Conservation (phyloP, 176 grass and related monocot genomes). For the Phoenix dactylifera region DNA sequence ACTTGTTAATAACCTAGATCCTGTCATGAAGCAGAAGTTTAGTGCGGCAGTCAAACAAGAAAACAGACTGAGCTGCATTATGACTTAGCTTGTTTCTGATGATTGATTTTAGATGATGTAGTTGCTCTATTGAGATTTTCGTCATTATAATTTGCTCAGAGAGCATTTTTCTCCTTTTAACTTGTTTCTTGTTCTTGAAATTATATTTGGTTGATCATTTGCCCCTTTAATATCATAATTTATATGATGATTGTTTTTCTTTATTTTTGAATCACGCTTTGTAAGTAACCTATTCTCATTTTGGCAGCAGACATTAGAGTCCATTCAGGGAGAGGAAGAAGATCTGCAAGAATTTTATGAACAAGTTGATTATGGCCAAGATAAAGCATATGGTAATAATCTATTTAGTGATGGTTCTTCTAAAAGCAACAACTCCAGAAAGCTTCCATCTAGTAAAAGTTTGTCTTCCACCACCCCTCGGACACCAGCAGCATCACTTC, state of each 20-base stretch:
- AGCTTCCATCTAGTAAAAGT: constrained; percentile 51
- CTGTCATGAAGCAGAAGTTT: too few relatives aligned
- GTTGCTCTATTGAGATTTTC: too few relatives aligned
- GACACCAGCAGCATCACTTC: constrained; percentile 33
- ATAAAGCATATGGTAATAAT: constrained; percentile 37
- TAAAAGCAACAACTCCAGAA: constrained; percentile 65
- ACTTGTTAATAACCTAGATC: too few relatives aligned
- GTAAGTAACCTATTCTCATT: constrained; percentile 20
- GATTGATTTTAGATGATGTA: too few relatives aligned
- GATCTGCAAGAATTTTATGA: constrained; percentile 27
- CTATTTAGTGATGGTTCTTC: constrained; percentile 73
- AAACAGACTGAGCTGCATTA: too few relatives aligned
- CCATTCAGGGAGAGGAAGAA: constrained; percentile 54
- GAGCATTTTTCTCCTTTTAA: too few relatives aligned
- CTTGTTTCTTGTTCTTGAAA: too few relatives aligned
- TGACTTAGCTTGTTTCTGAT: too few relatives aligned
- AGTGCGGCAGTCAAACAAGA: too few relatives aligned
- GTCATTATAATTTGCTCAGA: too few relatives aligned
- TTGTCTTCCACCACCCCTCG: constrained; percentile 42
- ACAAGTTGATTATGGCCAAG: constrained; percentile 19
- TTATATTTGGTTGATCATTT: too few relatives aligned
- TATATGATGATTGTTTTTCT: constrained; percentile 12
- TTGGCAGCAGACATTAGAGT: constrained; percentile 44
- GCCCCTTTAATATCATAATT: too few relatives aligned
- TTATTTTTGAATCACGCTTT: constrained; percentile 2